Conservation (phyloP, 441 rosid species). For the Geranium incanum region DNA sequence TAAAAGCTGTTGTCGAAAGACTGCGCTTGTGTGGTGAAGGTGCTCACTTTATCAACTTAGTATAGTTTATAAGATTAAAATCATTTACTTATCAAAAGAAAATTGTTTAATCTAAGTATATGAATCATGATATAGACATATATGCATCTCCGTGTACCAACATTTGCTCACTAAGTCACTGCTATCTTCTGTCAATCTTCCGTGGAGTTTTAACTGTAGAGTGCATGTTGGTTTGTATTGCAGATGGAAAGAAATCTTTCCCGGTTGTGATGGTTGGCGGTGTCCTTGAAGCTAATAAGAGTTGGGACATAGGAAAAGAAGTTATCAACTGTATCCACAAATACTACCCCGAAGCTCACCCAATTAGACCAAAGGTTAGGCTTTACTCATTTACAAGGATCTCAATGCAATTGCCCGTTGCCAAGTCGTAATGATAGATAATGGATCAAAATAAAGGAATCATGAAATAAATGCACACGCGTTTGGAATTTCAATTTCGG, state of each 20-base stretch:
- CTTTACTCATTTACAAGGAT: background rate
- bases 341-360: slow-evolving; percentile 23
- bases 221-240: slow-evolving; percentile 3
- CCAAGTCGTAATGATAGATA: background rate
- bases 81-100: background rate
- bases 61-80: background rate
- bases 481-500: background rate
- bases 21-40: slow-evolving; percentile 61
- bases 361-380: slow-evolving; percentile 28
- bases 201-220: slow-evolving; percentile 1
- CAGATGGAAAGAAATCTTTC: slow-evolving; percentile 25
- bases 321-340: slow-evolving; percentile 25
- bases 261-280: slow-evolving; percentile 31
- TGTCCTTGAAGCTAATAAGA: slow-evolving; percentile 28
- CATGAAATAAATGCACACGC: background rate
- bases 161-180: background rate
- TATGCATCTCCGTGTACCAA: background rate
- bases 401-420: background rate
- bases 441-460: background rate
- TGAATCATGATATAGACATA: background rate
- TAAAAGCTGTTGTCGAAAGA: slow-evolving; percentile 65
- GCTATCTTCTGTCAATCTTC: background rate
- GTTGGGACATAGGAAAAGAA: slow-evolving; percentile 27
- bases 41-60: slow-evolving; percentile 17
- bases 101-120: background rate